Percentiles rank a stretch among this genome's conserved stretches.
phyloP scores from a whole-genome alignment of 2,329 filamentous ascomycete genomes.

The Fusarium musae region DNA sequence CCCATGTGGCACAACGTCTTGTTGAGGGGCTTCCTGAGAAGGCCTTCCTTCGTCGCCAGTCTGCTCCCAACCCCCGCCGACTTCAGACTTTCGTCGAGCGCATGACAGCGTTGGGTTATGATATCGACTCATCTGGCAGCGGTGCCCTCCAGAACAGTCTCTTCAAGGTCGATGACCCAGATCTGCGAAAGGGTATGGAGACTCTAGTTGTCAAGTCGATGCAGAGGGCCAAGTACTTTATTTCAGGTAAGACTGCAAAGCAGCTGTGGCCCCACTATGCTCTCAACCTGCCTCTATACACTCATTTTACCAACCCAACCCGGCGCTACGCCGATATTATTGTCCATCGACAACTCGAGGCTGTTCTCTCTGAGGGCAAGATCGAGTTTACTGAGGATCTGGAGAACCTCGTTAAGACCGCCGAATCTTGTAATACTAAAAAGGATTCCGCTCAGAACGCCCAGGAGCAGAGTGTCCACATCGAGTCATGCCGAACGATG shows the following conservation, averaged over 20 bases:
- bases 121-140: slow-evolving; percentile 89
- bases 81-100: slow-evolving; percentile 91
- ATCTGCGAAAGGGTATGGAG: slow-evolving; percentile 97
- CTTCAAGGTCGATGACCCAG: slow-evolving; percentile 89
- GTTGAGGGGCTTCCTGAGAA: slow-evolving; percentile 85
- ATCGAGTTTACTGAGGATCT: slow-evolving; percentile 90
- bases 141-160: slow-evolving; percentile 93
- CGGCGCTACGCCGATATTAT: slow-evolving; percentile 95
- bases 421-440: slow-evolving; percentile 97
- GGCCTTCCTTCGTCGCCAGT: slow-evolving; percentile 89
- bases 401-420: slow-evolving; percentile 88
- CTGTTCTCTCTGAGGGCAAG: slow-evolving; percentile 82
- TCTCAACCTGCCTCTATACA: slow-evolving; percentile 92
- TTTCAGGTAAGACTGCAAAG: slow-evolving; percentile 81
- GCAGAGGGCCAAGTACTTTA: slow-evolving; percentile 95
- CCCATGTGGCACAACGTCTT: slow-evolving; percentile 87
- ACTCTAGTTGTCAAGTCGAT: slow-evolving; percentile 94
- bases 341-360: slow-evolving; percentile 93
- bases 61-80: slow-evolving; percentile 85
- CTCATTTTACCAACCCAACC: slow-evolving; percentile 95
- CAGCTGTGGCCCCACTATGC: slow-evolving; percentile 89
- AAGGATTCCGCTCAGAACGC: slow-evolving; percentile 98
- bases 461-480: slow-evolving; percentile 98
- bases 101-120: slow-evolving; percentile 90
- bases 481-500: slow-evolving; percentile 96